Conservation (phyloP, 352 stramenopile genomes). For the Blastocystis sp. region DNA sequence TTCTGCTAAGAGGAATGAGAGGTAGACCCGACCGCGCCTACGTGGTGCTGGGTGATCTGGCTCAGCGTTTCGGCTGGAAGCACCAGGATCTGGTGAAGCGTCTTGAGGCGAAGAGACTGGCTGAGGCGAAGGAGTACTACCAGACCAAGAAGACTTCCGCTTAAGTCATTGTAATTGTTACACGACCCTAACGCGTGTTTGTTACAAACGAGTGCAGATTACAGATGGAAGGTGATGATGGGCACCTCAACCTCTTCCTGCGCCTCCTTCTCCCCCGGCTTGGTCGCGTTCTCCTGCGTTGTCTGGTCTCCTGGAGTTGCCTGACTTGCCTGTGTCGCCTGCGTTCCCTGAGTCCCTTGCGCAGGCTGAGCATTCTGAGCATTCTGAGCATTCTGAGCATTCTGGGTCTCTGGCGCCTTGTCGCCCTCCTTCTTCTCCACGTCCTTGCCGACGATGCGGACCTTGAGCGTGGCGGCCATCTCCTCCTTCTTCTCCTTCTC, state of each 20-base stretch:
- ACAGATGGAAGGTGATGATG: not conserved
- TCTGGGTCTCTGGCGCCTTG: not conserved
- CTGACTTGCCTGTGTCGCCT: no score
- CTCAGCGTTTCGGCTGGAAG: constrained; percentile 5
- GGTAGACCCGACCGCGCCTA: no score
- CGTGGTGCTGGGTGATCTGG: not conserved
- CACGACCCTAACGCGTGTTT: not conserved
- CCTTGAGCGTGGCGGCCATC: not conserved
- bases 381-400: no score
- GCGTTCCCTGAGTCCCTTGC: no score
- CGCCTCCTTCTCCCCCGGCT: not conserved
- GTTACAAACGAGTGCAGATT: not conserved
- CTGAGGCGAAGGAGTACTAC: constrained; percentile 59
- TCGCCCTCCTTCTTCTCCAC: not conserved
- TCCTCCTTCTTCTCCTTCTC: constrained; percentile 49
- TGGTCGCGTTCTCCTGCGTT: not conserved
- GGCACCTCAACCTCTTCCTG: not conserved
- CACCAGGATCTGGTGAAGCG: not conserved
- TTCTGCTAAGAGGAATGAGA: no score
- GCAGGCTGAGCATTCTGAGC: no score
- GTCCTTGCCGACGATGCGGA: not conserved
- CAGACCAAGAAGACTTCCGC: constrained; percentile 66
- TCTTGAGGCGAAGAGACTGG: constrained; percentile 50
- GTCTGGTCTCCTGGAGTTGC: no score
- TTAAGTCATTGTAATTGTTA: constrained; percentile 22